Evolutionary conservation across 148 eudicot genomes (phyloP).

Genomic region (Vaccinium darrowii): DNA sequence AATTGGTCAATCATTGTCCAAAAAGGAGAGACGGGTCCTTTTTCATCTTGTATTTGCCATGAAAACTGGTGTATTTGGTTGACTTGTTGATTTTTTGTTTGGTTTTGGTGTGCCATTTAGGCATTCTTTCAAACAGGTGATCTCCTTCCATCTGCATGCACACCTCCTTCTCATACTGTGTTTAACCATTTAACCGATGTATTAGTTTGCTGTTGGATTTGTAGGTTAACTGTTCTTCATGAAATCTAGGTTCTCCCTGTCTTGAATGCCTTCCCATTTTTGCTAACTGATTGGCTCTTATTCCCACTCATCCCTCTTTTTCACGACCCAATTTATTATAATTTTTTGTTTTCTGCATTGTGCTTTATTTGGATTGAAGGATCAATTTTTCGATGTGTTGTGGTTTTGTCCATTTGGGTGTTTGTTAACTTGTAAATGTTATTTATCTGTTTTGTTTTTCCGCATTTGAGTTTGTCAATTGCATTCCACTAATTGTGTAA

Average conservation of each 20-base stretch:
- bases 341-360: not conserved
- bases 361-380: not conserved
- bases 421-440: not conserved
- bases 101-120: not conserved
- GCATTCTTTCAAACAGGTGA: conserved; percentile 11
- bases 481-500: not conserved
- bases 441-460: not conserved
- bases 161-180: not conserved
- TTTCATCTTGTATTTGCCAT: not conserved
- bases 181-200: not conserved
- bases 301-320: not conserved
- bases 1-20: not conserved
- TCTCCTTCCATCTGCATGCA: not conserved
- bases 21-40: no score
- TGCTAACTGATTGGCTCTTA: not conserved
- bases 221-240: not conserved
- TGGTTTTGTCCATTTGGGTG: not conserved
- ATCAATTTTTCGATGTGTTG: not conserved
- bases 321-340: not conserved
- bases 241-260: conserved; percentile 4
- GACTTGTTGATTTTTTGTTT: not conserved
- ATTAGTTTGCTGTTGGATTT: not conserved
- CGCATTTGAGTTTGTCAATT: not conserved
- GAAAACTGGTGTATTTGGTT: not conserved
- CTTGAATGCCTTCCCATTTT: not conserved